Evolutionary conservation across 2,329 filamentous ascomycete genomes (phyloP).

Genomic region (Trichophyton benhamiae): DNA sequence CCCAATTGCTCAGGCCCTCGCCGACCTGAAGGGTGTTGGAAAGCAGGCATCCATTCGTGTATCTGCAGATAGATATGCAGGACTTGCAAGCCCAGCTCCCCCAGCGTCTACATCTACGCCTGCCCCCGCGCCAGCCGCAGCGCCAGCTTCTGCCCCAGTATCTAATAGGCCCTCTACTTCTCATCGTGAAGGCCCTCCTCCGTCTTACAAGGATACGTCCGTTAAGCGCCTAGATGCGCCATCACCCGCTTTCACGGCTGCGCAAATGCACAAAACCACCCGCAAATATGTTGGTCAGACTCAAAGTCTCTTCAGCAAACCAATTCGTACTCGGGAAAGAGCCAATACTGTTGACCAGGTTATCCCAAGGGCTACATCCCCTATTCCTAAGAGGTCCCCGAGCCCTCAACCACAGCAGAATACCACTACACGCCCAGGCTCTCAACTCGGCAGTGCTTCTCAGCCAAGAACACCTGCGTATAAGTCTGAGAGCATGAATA

Average conservation of each 20-base stretch:
- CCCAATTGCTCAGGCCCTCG: constrained; percentile 82
- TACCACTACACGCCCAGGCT: constrained; percentile 20
- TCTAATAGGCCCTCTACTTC: constrained; percentile 22
- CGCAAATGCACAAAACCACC: constrained; percentile 89
- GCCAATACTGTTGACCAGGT: constrained; percentile 25
- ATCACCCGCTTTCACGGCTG: constrained; percentile 80
- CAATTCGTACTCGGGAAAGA: constrained; percentile 23
- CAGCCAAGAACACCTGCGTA: constrained; percentile 35
- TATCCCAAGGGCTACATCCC: constrained; percentile 26
- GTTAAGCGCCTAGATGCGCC: constrained; percentile 75
- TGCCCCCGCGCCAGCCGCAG: background rate
- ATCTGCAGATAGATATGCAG: constrained; percentile 90
- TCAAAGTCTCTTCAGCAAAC: constrained; percentile 55
- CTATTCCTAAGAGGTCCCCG: constrained; percentile 26
- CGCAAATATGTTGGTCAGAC: constrained; percentile 78
- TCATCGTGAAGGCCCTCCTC: constrained; percentile 66
- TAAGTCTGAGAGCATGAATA: constrained; percentile 32
- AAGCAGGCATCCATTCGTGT: constrained; percentile 75
- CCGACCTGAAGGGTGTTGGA: constrained; percentile 75
- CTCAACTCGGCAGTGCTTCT: constrained; percentile 32
- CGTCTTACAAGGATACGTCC: constrained; percentile 64
- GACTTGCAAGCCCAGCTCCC: constrained; percentile 70
- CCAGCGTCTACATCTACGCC: constrained; percentile 18
- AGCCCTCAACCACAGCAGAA: constrained; percentile 23
- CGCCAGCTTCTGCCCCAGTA: constrained; percentile 6